Percentiles rank a stretch among this genome's conserved stretches.
These are phyloP conservation scores for Pichia cactophila DNA, from an alignment of 1,139 yeast species.

Conservation along the genomic window DNA sequence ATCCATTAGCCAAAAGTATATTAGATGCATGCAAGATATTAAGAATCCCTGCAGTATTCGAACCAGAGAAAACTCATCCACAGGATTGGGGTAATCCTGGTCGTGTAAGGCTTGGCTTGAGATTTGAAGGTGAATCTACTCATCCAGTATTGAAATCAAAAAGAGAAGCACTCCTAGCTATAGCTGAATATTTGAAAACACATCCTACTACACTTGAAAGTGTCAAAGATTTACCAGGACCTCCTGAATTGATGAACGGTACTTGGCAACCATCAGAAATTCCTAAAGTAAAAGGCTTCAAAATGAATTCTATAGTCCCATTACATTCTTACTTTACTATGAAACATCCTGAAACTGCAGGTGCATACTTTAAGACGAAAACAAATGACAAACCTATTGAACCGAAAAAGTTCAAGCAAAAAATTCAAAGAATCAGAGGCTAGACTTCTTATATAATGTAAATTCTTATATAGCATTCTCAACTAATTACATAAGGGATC, in stretches of 20 bases:
- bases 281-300: slow-evolving; percentile 77
- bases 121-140: slow-evolving; percentile 37
- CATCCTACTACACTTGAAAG: slow-evolving; percentile 69
- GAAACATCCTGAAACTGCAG: slow-evolving; percentile 79
- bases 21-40: slow-evolving; percentile 53
- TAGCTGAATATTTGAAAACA: slow-evolving; percentile 53
- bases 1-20: slow-evolving; percentile 80
- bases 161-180: slow-evolving; percentile 53
- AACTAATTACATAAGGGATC: background rate
- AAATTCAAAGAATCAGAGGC: slow-evolving; percentile 34
- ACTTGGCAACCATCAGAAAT: slow-evolving; percentile 52
- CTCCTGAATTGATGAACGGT: slow-evolving; percentile 37
- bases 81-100: slow-evolving; percentile 98
- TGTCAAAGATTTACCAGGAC: slow-evolving; percentile 56
- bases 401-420: slow-evolving; percentile 41
- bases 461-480: background rate
- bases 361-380: slow-evolving; percentile 46
- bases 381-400: slow-evolving; percentile 18
- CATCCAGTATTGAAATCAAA: slow-evolving; percentile 44
- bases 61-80: slow-evolving; percentile 85
- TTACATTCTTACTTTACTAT: slow-evolving; percentile 69
- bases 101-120: slow-evolving; percentile 68
- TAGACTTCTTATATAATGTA: slow-evolving; percentile 16
- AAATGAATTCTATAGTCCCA: slow-evolving; percentile 81
- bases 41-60: slow-evolving; percentile 52